Evolutionary conservation across 2,329 filamentous ascomycete species (phyloP), one percentile per base, ranked within the genome.

Genomic region (Ophiosphaerella herpotricha): DNA sequence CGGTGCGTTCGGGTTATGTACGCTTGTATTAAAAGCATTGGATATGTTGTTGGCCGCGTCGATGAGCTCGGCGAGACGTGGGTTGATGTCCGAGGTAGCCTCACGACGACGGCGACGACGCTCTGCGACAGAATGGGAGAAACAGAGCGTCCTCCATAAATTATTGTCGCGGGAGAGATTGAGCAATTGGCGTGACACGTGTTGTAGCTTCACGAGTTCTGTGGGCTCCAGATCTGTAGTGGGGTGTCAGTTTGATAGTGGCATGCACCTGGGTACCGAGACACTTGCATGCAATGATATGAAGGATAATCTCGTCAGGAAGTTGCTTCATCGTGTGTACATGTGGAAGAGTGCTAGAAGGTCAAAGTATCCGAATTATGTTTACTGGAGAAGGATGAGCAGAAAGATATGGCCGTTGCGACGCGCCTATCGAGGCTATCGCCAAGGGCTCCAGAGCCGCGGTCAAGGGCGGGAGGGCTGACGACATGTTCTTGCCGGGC

Each of bases 61-160:
- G 46, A 75, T 74, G 41, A 74, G 68, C 55, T 75, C 66, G 16
- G 72, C 66, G 8, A 82, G 64, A 18, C 78, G 71, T 0, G 77
- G 74, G 26, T 77, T 79, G 69, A 67, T 64, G 59, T 51, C 58
- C 39, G 54, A 44, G 1, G 64, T 43, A 7, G 60, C 39, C 18
- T 61, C 60, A 7, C 76, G 63, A 3, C 71, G 67, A 43, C 80
- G 78, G 13, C 82, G 80, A 21, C 89, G 80, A n/a, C 78, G 75
- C 63, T 87, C 82, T 68, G 86, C 87, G 31, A 79, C 70, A 13
- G 90, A 93, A 50, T 85, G 78, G 32, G 86, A 80, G 69, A 94
- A 90, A 70, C 88, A 92, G 66, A 86, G 80, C 3, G 80, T 75
- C 54, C 88, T 87, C 92, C 92, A 97, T 32, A 93, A 77, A 34